phyloP scores from a whole-genome alignment of 805 yeast genomes.

The Starmera quercuum region DNA sequence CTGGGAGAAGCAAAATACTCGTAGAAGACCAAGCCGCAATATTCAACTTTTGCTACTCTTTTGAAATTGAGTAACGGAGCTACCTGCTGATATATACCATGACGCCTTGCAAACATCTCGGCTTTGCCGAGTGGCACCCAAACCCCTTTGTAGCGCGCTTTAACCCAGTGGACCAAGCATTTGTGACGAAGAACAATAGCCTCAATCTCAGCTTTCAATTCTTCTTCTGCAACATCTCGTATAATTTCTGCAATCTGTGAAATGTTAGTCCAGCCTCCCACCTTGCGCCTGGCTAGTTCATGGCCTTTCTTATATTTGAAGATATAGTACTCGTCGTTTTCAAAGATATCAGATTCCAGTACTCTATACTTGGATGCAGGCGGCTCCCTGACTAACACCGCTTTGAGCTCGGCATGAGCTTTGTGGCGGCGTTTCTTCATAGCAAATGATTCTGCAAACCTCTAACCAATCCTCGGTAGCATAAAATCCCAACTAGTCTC shows the following conservation, averaged over 20 bases:
- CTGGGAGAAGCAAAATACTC: constrained; percentile 16
- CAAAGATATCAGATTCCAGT: constrained; percentile 1
- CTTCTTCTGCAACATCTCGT: neutral
- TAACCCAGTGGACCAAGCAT: neutral
- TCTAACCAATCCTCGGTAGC: too few species aligned
- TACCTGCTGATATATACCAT: constrained; percentile 8
- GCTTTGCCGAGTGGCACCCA: constrained; percentile 19
- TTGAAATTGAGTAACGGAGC: constrained; percentile 17
- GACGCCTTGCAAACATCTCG: constrained; percentile 11
- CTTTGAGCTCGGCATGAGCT: too few species aligned
- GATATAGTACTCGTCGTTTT: constrained; percentile 1
- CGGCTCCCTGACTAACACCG: too few species aligned
- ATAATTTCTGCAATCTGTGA: neutral
- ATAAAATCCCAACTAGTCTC: too few species aligned
- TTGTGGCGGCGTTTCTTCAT: too few species aligned
- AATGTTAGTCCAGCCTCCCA: neutral
- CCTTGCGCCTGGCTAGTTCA: neutral
- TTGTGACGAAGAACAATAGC: neutral
- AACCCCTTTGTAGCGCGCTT: constrained; percentile 7
- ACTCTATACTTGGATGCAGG: constrained; percentile 1
- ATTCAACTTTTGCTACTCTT: constrained; percentile 16
- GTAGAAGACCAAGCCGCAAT: constrained; percentile 17
- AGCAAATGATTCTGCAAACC: too few species aligned
- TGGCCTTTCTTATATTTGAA: neutral
- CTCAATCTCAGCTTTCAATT: neutral